Base-by-base conservation (phyloP, 1,139 yeast species). In the Scheffersomyces parashehatae region DNA sequence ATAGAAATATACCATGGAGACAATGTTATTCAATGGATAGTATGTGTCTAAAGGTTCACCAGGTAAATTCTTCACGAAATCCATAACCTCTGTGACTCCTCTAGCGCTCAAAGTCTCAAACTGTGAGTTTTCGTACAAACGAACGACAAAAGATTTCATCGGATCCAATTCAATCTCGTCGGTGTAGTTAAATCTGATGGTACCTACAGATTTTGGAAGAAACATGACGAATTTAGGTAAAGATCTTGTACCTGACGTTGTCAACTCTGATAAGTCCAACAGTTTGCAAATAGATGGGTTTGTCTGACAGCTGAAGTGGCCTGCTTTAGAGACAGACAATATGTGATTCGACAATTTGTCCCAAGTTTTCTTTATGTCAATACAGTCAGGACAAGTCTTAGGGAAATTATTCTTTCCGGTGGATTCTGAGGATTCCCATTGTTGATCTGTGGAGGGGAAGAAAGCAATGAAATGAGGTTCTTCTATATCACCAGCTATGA, bases 401-500 rank as follows among this genome's bases (percentile, higher is more conserved):
- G 50, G 44, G 44, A 79, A 82, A 10, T 55, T 52, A 42, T 59
- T 56, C 40, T 69, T 67, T n/a, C 65, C 60, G n/a, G 66, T 59
- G 2, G 53, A 50, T 34, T 73, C 75, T 16, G 75, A 65, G 4
- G 65, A 65, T 30, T 60, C 58, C 58, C 75, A 67, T 41, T 75
- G 70, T 29, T 73, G 58, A 38, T 71, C 67, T 2, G 72, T 62
- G 2, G 83, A 67, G 1, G 90, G 88, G 78, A 85, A 85, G 48
- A 85, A 82, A 15, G 86, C 75, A 4, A 86, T 73, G 50, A 85
- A 65, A 39, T 68, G 62, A 1, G 90, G 87, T 20, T 63, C 62
- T 3, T 64, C 58, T 3, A 59, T 64, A 14, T 73, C 67, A 0
- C 88, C 88, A 1, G 77, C 77, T 10, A 79, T 64, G 5, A 75